These are phyloP conservation scores for Yamadazyma mexicana DNA, from an alignment of 1,139 yeast species.

Conservation along the genomic window DNA sequence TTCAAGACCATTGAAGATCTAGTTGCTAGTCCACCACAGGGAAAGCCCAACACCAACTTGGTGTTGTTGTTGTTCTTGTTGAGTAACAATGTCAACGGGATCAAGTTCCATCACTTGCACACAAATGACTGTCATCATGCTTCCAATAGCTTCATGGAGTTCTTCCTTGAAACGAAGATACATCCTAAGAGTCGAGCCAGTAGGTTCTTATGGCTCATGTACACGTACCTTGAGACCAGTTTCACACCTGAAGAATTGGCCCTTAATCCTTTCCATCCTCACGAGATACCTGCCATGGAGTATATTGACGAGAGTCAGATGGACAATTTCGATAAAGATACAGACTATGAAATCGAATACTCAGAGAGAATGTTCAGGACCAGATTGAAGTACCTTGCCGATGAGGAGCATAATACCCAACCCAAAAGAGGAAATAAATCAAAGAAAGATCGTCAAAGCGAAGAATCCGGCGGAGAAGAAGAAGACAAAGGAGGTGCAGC, in stretches of 20 bases:
- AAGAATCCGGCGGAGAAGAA: constrained; percentile 15
- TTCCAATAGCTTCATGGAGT: constrained; percentile 54
- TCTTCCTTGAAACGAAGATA: constrained; percentile 55
- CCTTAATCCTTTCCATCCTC: constrained; percentile 64
- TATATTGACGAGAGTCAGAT: constrained; percentile 39
- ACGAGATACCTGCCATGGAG: constrained; percentile 50
- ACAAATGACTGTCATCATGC: constrained; percentile 18
- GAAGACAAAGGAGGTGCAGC: constrained; percentile 1
- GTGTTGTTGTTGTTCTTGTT: constrained; percentile 75
- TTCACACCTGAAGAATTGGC: constrained; percentile 53
- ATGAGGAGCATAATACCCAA: constrained; percentile 38
- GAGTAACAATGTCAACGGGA: constrained; percentile 59
- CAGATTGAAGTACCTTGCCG: constrained; percentile 57
- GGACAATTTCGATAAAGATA: constrained; percentile 61
- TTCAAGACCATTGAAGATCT: constrained; percentile 50
- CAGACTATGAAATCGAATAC: constrained; percentile 67
- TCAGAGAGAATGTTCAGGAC: constrained; percentile 69
- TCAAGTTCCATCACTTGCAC: constrained; percentile 30
- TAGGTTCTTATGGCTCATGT: constrained; percentile 80
- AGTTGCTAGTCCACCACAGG: constrained; percentile 28
- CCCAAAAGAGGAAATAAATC: constrained; percentile 37
- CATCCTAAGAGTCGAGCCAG: constrained; percentile 65
- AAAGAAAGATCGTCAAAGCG: constrained; percentile 25
- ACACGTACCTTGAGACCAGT: constrained; percentile 75
- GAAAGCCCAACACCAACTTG: constrained; percentile 54